Conservation (phyloP, 164 flowering plant genomes). For the Pachysandra terminalis region DNA sequence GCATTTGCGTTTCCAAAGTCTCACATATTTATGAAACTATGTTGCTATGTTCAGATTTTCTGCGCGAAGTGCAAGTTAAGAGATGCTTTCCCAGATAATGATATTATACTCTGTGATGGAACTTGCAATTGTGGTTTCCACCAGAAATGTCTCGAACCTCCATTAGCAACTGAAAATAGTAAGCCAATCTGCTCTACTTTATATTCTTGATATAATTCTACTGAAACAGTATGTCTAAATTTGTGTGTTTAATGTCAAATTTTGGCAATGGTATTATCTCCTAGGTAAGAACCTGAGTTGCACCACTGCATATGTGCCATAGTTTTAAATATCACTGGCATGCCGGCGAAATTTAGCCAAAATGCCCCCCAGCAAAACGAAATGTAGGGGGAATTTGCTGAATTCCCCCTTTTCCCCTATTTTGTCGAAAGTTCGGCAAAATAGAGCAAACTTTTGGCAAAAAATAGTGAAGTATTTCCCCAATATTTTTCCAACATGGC, state of each 20-base stretch:
- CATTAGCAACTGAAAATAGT: conserved; percentile 82
- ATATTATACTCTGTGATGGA: conserved; percentile 94
- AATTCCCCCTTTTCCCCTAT: too few species aligned
- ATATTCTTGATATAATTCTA: not conserved
- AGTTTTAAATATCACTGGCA: too few species aligned
- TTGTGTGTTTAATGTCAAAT: not conserved
- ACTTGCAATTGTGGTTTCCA: conserved; percentile 94
- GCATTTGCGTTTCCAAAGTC: not conserved
- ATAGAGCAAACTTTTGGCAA: too few species aligned
- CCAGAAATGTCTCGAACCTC: conserved; percentile 95
- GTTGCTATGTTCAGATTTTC: conserved; percentile 51
- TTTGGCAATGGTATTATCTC: not conserved
- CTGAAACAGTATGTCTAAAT: not conserved
- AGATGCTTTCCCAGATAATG: conserved; percentile 88
- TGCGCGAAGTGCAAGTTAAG: conserved; percentile 86
- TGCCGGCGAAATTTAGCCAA: too few species aligned
- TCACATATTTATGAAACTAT: not conserved
- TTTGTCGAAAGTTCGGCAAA: too few species aligned
- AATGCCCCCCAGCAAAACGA: too few species aligned
- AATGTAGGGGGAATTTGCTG: too few species aligned
- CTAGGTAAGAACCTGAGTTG: not conserved
- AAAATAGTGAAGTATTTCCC: too few species aligned
- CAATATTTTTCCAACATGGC: too few species aligned
- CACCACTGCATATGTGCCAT: not conserved
- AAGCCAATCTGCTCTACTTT: conserved; percentile 25